Percentiles rank a stretch among this genome's conserved stretches.
Evolutionary conservation across 2,329 filamentous ascomycete species (phyloP).

Genomic region (Talaromyces sp.): DNA sequence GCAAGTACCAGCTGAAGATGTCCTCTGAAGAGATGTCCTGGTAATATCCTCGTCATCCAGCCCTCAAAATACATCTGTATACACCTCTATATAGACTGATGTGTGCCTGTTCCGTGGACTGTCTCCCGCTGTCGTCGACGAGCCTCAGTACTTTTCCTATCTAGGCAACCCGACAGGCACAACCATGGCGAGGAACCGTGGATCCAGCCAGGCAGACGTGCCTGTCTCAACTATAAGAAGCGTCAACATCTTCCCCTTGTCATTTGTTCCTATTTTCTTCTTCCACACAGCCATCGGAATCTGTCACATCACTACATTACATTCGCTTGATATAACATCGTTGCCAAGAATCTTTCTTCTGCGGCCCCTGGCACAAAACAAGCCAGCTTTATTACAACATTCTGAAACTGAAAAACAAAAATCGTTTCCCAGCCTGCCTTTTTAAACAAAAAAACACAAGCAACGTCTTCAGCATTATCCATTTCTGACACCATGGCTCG

Average conservation of each 20-base stretch:
- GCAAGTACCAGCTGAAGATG: neutral
- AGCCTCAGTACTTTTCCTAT: neutral
- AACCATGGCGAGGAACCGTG: neutral
- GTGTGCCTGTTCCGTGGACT: neutral
- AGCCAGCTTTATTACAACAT: neutral
- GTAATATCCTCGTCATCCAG: neutral
- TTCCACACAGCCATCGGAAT: neutral
- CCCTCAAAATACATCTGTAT: neutral
- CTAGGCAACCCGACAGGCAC: neutral
- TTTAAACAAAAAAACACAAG: neutral
- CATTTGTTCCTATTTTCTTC: neutral
- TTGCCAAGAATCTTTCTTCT: neutral
- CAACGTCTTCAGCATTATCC: neutral
- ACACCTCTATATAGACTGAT: neutral
- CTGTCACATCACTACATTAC: neutral
- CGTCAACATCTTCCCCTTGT: neutral
- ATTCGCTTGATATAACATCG: neutral
- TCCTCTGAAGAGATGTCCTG: neutral
- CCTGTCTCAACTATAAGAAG: neutral
- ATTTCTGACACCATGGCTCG: slow-evolving; percentile 8
- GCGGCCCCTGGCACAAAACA: neutral
- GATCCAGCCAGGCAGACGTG: neutral
- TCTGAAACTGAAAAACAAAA: neutral
- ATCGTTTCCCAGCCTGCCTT: neutral
- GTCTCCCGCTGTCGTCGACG: neutral